Base-by-base conservation (phyloP, 2,329 filamentous ascomycete genomes). In the Domatiomyces catenatus region DNA sequence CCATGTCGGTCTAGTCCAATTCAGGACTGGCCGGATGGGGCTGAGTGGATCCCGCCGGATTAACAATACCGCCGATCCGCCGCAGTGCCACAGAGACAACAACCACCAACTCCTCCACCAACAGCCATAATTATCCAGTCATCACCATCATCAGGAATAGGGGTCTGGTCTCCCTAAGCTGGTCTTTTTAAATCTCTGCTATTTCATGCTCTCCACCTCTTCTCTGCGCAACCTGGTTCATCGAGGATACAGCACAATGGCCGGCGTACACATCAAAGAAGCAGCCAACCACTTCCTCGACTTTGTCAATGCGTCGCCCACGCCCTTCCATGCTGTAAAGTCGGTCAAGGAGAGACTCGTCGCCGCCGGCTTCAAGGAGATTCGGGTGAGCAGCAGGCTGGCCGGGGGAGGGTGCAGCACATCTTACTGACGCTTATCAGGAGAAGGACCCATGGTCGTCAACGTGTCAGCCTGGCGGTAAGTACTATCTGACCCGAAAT, bases 401-500 rank as follows among this genome's bases (percentile, higher is more conserved):
- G 26, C 17, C 28, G 28, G 4, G 32, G 15, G n/a, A 12, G 8
- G 4, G 15, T n/a, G 18, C 1, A 5, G 22, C 42, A 8, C 15
- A 15, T 28, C 44, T 47, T 8, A 50, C 48, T 32, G 44, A 26
- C 26, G 39, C 24, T 48, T 8, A 24, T 45, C 49, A 81, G 74
- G 90, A 96, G 70, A 84, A 86, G 61, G 87, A 95, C 63, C 81
- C 84, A 46, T 96, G 92, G 90, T 77, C 83, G 12, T 80, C 83
- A 1, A 79, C 76, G 45, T 77, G 94, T 55, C 77, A 80, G 51
- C 86, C 88, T 19, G 89, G 90, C 56, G 89, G 90, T 56, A 95
- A 93, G 70, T 96, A 96, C 75, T 95, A 89, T 71, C 79, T 95
- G 62, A 96, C 90, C 46, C 84, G 90, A 58, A 96, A 96, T 70